Percentiles rank a stretch among this genome's conserved stretches.
phyloP scores from a whole-genome alignment of 257 asterid genomes.

The Solanum chmielewskii region DNA sequence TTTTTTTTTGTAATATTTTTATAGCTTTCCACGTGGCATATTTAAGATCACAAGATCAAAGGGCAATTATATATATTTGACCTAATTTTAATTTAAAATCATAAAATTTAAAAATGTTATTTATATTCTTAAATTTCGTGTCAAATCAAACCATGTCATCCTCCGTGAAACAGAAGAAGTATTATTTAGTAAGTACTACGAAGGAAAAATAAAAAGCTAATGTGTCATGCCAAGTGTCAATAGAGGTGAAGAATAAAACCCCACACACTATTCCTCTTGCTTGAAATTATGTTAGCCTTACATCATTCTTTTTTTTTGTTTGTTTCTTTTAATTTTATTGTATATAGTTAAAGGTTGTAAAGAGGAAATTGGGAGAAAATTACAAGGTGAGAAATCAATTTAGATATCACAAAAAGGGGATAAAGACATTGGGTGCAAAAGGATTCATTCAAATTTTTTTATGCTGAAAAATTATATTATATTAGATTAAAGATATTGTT shows the following conservation, averaged over 20 bases:
- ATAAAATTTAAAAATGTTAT: fast-evolving
- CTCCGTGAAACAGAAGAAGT: no score
- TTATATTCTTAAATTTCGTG: fast-evolving
- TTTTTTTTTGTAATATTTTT: no score
- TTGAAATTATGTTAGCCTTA: background rate
- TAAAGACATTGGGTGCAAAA: background rate
- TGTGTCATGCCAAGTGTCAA: background rate
- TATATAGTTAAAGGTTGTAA: no score
- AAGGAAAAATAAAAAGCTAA: background rate
- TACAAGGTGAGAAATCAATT: background rate
- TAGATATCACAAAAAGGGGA: no score
- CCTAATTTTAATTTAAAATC: no score
- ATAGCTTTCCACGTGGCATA: no score
- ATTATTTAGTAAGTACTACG: background rate
- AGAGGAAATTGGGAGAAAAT: no score
- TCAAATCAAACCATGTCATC: no score
- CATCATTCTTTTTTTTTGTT: background rate
- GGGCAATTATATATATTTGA: fast-evolving
- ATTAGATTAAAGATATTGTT: no score
- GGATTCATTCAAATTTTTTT: background rate
- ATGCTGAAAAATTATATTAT: no score
- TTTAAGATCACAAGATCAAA: no score
- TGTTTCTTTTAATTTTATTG: background rate
- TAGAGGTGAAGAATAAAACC: background rate
- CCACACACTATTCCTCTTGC: background rate